phyloP scores from a whole-genome alignment of 768 basidiomycete genomes.

The Scleroderma citrinum region DNA sequence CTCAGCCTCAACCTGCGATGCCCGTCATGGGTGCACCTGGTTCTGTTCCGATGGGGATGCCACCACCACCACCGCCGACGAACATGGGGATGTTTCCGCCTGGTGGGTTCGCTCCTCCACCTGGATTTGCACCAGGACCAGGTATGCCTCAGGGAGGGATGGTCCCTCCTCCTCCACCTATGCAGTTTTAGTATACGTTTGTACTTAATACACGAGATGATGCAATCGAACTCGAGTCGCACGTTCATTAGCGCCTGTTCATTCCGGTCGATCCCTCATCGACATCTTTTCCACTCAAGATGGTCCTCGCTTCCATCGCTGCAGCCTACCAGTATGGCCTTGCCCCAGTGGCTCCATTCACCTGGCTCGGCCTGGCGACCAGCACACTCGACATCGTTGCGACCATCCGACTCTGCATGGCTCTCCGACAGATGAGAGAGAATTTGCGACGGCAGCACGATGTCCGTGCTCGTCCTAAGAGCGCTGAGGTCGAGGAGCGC shows the following conservation, averaged over 20 bases:
- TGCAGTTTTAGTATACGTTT: conserved; percentile 6
- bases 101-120: conserved; percentile 53
- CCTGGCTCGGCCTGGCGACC: conserved; percentile 56
- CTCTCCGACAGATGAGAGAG: conserved; percentile 64
- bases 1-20: conserved; percentile 49
- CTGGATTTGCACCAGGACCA: conserved; percentile 53
- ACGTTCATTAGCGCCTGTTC: too few species aligned
- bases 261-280: too few species aligned
- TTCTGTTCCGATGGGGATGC: conserved; percentile 31
- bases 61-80: conserved; percentile 30
- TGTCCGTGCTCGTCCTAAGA: conserved; percentile 22
- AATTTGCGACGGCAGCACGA: conserved; percentile 39
- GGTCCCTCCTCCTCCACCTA: conserved; percentile 41
- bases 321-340: conserved; percentile 42
- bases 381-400: conserved; percentile 64
- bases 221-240: neutral
- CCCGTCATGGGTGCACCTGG: conserved; percentile 30
- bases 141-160: conserved; percentile 31
- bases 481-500: conserved; percentile 35
- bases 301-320: neutral
- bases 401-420: conserved; percentile 61
- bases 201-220: neutral
- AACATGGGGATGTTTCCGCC: conserved; percentile 43
- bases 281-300: neutral
- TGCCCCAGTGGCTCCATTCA: conserved; percentile 57